These are phyloP conservation scores for Pleomassaria siparia DNA, from an alignment of 2,329 filamentous ascomycete genomes.

Conservation along the genomic window DNA sequence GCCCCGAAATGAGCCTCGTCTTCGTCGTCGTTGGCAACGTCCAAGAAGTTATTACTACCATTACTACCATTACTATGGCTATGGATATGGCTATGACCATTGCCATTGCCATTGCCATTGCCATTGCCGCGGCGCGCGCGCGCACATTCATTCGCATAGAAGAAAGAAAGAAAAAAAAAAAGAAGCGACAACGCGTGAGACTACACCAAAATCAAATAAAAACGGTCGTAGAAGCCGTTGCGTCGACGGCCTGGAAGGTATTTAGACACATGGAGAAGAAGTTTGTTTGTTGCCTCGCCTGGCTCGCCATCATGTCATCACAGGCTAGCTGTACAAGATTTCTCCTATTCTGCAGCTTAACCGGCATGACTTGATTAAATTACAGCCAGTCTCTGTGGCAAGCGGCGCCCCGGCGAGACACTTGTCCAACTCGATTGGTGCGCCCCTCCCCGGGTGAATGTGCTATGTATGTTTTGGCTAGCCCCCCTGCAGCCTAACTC, in stretches of 20 bases:
- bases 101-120: too few relatives aligned
- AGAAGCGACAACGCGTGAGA: too few relatives aligned
- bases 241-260: too few relatives aligned
- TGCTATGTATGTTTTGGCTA: slow-evolving; percentile 2
- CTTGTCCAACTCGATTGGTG: slow-evolving; percentile 33
- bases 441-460: slow-evolving; percentile 19
- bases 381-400: slow-evolving; percentile 21
- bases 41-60: neutral
- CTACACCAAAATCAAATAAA: too few relatives aligned
- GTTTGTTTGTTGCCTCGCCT: too few relatives aligned
- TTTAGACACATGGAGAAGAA: too few relatives aligned
- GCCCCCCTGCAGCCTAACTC: slow-evolving; percentile 24
- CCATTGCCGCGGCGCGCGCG: too few relatives aligned
- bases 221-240: too few relatives aligned
- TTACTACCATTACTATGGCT: too few relatives aligned
- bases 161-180: too few relatives aligned
- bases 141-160: too few relatives aligned
- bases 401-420: slow-evolving; percentile 31
- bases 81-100: too few relatives aligned
- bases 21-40: slow-evolving; percentile 5
- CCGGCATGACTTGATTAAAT: slow-evolving; percentile 26
- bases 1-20: slow-evolving; percentile 19
- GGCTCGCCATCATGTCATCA: neutral
- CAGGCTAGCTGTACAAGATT: slow-evolving; percentile 29
- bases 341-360: slow-evolving; percentile 31